Evolutionary conservation across 352 stramenopile species (phyloP), one percentile per base, ranked within the genome.

Genomic region (Phytophthora lateralis): DNA sequence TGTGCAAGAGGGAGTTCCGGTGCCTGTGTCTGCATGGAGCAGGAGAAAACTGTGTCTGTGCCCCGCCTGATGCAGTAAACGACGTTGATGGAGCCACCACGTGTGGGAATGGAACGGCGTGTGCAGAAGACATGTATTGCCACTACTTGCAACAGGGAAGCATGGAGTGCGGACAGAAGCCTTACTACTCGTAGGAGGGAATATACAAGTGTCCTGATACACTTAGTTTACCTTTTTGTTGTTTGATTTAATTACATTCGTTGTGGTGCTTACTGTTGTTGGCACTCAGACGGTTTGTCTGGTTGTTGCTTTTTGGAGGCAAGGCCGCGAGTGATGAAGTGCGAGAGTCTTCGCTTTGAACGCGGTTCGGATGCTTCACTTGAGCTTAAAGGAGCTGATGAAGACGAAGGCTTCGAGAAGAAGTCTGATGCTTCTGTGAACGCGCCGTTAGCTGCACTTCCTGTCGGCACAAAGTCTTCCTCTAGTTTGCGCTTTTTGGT

Each of bases 1-100:
- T 70, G 3, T 85, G 75, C 32, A 72, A 78, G 15, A 56, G 75
- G 6, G 59, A 75, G n/a, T 85, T 85, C 57, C 49, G 61, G 51
- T 85, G 75, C 42, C 54, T 67, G 38, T 76, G 68, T 56, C 51
- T 73, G 0, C 63, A 71, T 24, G 65, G 55, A 15, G 56, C 62
- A 44, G 60, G 50, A 14, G 26, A 58, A 15, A 63, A 14, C 10
- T 76, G 72, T 18, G 17, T 68, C 32, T 85, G 75, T 32, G 63
- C 73, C 7, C 75, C 75, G 6, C 64, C 75, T 11, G 75, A 85
- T 45, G 61, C 68, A 21, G 75, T 82, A 41, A 55, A 63, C 5
- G 69, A 69, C 11, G 32, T n/a, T 3, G 68, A 57, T 41, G 63
- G 63, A 56, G 60, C 55, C 35, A 27, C 59, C 4, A 67, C 53